phyloP scores from a whole-genome alignment of 345 rosid genomes.

The Sisymbrium irio region DNA sequence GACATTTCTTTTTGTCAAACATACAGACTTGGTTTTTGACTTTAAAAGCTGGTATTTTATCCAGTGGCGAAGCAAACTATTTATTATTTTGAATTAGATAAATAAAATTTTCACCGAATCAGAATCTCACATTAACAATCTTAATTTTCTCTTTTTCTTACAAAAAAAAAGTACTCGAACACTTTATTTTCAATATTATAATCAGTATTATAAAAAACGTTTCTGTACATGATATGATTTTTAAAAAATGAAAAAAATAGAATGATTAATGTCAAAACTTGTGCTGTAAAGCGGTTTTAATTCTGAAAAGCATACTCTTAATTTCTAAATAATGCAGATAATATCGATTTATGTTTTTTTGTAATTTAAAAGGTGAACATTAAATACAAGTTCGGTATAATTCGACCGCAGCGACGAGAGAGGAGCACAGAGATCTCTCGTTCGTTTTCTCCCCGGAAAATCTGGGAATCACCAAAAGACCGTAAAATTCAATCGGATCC shows the following conservation, averaged over 20 bases:
- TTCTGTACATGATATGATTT: background rate
- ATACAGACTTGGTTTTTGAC: conserved; percentile 22
- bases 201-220: background rate
- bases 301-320: background rate
- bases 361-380: too few relatives aligned
- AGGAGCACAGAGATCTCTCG: conserved; percentile 26
- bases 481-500: background rate
- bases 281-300: background rate
- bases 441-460: conserved; percentile 7
- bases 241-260: background rate
- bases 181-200: too few relatives aligned
- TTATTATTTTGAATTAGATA: too few relatives aligned
- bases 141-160: background rate
- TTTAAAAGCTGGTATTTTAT: conserved; percentile 9
- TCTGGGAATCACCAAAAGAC: too few relatives aligned
- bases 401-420: conserved; percentile 34
- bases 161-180: background rate
- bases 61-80: background rate
- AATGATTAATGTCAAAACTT: background rate
- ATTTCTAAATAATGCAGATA: conserved; percentile 2
- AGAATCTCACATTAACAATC: background rate
- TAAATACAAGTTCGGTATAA: conserved; percentile 12
- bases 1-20: conserved; percentile 26
- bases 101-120: too few relatives aligned
- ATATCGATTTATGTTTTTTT: too few relatives aligned